These are phyloP conservation scores for Trichosporon asahii DNA, from an alignment of 1,284 basidiomycete genomes.

Conservation along the genomic window DNA sequence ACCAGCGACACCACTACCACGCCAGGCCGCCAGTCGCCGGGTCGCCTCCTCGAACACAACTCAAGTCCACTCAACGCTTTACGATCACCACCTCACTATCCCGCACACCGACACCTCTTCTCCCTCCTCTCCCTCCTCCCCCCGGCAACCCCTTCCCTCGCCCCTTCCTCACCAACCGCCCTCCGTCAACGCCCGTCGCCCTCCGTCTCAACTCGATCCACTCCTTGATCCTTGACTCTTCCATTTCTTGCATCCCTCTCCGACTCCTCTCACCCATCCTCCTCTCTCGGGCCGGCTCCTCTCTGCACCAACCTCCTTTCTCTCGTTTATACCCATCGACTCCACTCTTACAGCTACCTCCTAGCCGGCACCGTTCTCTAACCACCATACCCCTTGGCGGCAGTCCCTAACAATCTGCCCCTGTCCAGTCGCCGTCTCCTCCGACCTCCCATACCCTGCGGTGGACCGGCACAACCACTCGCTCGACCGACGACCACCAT, in stretches of 20 bases:
- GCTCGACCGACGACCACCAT: neutral
- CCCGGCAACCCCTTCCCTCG: neutral
- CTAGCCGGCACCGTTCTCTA: neutral
- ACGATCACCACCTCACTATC: neutral
- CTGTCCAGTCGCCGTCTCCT: neutral
- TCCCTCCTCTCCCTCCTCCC: neutral
- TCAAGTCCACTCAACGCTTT: neutral
- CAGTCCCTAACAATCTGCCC: neutral
- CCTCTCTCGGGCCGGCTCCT: neutral
- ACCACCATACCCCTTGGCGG: neutral
- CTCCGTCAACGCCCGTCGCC: neutral
- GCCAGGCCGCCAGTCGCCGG: neutral
- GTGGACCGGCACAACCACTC: neutral
- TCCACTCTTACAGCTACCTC: neutral
- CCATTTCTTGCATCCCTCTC: neutral
- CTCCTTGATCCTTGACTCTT: neutral
- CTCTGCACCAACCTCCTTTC: neutral
- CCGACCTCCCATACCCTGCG: neutral
- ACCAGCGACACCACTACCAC: neutral
- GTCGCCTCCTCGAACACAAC: neutral
- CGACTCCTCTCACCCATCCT: neutral
- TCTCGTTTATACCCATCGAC: slow-evolving; percentile 8
- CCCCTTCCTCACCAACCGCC: neutral
- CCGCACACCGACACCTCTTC: neutral
- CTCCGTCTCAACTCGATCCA: slow-evolving; percentile 5